These are phyloP conservation scores for Fusarium odoratissimum DNA, from an alignment of 2,329 filamentous ascomycete species.

Conservation along the genomic window DNA sequence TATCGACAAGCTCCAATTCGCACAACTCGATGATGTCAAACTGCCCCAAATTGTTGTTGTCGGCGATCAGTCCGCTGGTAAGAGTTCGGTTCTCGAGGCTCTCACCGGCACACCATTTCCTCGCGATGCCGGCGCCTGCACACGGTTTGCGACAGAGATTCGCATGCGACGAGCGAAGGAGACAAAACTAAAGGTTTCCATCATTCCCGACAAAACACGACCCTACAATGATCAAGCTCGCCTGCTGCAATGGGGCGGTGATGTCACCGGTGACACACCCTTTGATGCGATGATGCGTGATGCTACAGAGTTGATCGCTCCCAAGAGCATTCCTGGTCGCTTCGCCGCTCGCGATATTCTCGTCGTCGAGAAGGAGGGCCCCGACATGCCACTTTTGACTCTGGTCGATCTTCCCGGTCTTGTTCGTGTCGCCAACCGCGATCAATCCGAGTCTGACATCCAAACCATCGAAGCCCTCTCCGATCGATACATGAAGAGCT, in stretches of 20 bases:
- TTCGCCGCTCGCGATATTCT: slow-evolving; percentile 66
- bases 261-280: slow-evolving; percentile 56
- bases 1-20: slow-evolving; percentile 66
- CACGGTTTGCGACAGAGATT: slow-evolving; percentile 70
- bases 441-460: slow-evolving; percentile 65
- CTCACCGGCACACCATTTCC: slow-evolving; percentile 72
- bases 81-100: slow-evolving; percentile 73
- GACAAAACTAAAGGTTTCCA: slow-evolving; percentile 60
- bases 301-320: slow-evolving; percentile 63
- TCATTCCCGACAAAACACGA: slow-evolving; percentile 65
- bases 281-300: slow-evolving; percentile 64
- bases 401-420: slow-evolving; percentile 72
- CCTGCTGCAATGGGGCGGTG: slow-evolving; percentile 61
- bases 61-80: slow-evolving; percentile 72
- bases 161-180: slow-evolving; percentile 62
- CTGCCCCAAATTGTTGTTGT: slow-evolving; percentile 73
- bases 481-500: slow-evolving; percentile 66
- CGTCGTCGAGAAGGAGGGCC: slow-evolving; percentile 69
- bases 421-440: slow-evolving; percentile 63
- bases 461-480: slow-evolving; percentile 63
- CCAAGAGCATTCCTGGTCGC: slow-evolving; percentile 60
- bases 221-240: slow-evolving; percentile 59
- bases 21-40: slow-evolving; percentile 63
- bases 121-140: slow-evolving; percentile 69
- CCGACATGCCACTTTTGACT: slow-evolving; percentile 68